Evolutionary conservation across 176 grass and related monocot species (phyloP), one percentile per base, ranked within the genome.

Genomic region (Poa pratensis): DNA sequence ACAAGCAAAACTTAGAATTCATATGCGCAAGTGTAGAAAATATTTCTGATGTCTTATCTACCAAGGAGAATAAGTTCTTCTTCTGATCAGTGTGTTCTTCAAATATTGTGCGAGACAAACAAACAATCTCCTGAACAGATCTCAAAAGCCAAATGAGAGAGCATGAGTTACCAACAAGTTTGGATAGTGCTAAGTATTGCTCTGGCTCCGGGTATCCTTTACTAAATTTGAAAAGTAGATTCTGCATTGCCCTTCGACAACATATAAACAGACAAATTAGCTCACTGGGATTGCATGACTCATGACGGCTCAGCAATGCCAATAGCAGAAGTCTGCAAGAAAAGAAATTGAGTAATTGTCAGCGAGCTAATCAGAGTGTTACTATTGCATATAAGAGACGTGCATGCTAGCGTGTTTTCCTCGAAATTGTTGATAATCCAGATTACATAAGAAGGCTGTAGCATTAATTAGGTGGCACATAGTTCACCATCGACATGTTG

Each of bases 201-300:
- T 85, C 87, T 48, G 81, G 77, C 7, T 90, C 75, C 73, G 54
- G 77, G 79, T 58, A 71, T 78, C 80, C 84, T 54, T 90, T 87
- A 67, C 81, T 72, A 72, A 78, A 86, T 94, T 90, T 82, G 27
- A 64, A 77, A 80, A 95, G 23, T 37, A 98, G 75, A 89, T 90
- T 88, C 86, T 90, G 93, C 93, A 92, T 77, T 76, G 91, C 91
- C 80, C 88, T 91, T 82, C 93, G 89, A 66, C 96, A 95, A 39
- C 83, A 95, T 55, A 95, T 42, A 90, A 98, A 92, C 80, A 98
- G 76, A 70, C n/a, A 79, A 40, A 94, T 48, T 69, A 95, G 70
- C 83, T 88, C 88, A 60, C 78, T 49, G 28, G 80, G 69, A 76
- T 86, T 86, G 75, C 46, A 92, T 70, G 74, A 95, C 67, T 92